These are phyloP conservation scores for Schizopora paradoxa DNA, from an alignment of 1,284 basidiomycete species.

Conservation along the genomic window DNA sequence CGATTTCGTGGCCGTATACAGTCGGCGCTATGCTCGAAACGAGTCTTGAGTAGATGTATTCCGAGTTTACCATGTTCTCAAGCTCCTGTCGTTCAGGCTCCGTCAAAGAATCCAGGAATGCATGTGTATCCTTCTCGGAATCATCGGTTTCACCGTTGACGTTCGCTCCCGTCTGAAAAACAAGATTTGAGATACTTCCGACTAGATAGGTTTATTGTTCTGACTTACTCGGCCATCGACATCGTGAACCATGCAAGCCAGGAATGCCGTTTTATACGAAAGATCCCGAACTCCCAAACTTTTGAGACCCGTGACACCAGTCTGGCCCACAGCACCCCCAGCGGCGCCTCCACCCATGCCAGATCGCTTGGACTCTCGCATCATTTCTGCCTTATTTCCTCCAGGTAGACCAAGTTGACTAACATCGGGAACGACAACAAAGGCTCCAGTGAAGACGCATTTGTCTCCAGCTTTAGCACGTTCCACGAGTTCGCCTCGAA, in stretches of 20 bases:
- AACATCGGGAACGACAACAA: constrained; percentile 98
- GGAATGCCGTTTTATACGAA: constrained; percentile 97
- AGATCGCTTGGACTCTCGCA: constrained; percentile 76
- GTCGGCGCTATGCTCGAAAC: constrained; percentile 97
- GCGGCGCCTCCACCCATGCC: constrained; percentile 43
- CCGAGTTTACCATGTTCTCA: constrained; percentile 86
- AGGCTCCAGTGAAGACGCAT: constrained; percentile 96
- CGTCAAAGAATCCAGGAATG: constrained; percentile 85
- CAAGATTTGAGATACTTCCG: constrained; percentile 7
- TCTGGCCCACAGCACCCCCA: constrained; percentile 70
- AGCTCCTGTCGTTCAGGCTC: constrained; percentile 95
- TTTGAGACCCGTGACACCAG: constrained; percentile 93
- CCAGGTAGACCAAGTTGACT: constrained; percentile 94
- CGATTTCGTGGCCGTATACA: constrained; percentile 97
- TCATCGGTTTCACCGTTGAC: constrained; percentile 84
- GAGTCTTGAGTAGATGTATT: constrained; percentile 91
- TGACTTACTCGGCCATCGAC: constrained; percentile 75
- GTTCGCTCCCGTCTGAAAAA: constrained; percentile 66
- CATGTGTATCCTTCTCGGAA: constrained; percentile 69
- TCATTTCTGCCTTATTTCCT: constrained; percentile 87
- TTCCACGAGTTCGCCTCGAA: constrained; percentile 94
- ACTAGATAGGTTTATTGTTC: constrained; percentile 5
- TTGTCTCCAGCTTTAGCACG: constrained; percentile 98
- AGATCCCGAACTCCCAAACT: constrained; percentile 92
- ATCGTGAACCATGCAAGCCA: constrained; percentile 96